A percentile compares a stretch with the other conserved stretches of the same genome.
Evolutionary conservation across 495 filamentous ascomycete species (phyloP).

Genomic region (Gamarada debralockiae): DNA sequence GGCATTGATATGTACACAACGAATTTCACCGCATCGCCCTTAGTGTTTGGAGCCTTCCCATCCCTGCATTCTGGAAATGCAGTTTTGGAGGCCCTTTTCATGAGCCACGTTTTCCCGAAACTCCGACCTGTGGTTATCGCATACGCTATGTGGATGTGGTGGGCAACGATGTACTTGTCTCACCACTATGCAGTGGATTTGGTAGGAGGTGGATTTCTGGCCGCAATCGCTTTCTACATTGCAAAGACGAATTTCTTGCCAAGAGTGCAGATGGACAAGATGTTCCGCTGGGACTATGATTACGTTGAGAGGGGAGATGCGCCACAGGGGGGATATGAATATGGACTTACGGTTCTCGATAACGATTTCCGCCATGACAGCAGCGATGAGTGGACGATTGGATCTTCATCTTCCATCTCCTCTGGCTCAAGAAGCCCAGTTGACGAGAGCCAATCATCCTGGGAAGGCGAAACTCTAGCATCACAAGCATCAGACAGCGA

Average conservation of each 20-base stretch:
- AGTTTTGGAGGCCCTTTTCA: slow-evolving; percentile 86
- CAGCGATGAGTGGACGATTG: slow-evolving; percentile 45
- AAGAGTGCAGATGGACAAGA: slow-evolving; percentile 74
- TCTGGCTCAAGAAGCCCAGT: slow-evolving; percentile 40
- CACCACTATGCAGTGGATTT: slow-evolving; percentile 96
- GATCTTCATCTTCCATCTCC: slow-evolving; percentile 35
- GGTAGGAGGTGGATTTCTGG: slow-evolving; percentile 77
- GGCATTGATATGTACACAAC: slow-evolving; percentile 91
- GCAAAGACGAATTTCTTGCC: slow-evolving; percentile 77
- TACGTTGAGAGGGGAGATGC: slow-evolving; percentile 74
- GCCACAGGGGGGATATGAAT: slow-evolving; percentile 26
- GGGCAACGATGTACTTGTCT: slow-evolving; percentile 97
- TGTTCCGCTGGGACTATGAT: slow-evolving; percentile 91
- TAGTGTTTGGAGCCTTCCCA: slow-evolving; percentile 94
- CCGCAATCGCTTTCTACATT: slow-evolving; percentile 75
- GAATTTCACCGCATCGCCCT: slow-evolving; percentile 77
- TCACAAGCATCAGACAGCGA: slow-evolving; percentile 24
- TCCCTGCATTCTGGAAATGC: slow-evolving; percentile 84
- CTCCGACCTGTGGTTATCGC: slow-evolving; percentile 69
- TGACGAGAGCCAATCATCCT: slow-evolving; percentile 19
- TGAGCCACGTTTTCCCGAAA: slow-evolving; percentile 83
- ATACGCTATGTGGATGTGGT: slow-evolving; percentile 92
- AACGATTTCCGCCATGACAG: slow-evolving; percentile 23
- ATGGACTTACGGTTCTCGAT: slow-evolving; percentile 18
- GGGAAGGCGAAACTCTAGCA: slow-evolving; percentile 27